These are phyloP conservation scores for Primulina tabacum DNA, from an alignment of 257 asterid species.

Conservation along the genomic window DNA sequence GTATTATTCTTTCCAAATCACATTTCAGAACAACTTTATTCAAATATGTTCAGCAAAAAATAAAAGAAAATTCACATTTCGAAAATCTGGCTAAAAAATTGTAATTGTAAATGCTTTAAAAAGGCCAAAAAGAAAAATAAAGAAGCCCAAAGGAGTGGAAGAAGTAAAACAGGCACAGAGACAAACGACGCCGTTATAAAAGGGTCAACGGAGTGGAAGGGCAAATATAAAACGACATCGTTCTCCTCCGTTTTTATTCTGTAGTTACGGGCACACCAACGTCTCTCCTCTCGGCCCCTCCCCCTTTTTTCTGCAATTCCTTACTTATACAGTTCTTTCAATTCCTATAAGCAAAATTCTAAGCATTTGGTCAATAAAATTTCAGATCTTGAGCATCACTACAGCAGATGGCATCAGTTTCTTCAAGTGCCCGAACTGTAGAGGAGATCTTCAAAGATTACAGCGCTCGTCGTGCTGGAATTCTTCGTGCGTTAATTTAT, in stretches of 20 bases:
- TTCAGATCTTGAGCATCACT: slow-evolving; percentile 33
- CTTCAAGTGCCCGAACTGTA: slow-evolving; percentile 60
- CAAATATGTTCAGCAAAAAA: too few species aligned
- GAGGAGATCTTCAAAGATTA: slow-evolving; percentile 84
- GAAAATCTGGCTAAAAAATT: too few species aligned
- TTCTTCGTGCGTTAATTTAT: slow-evolving; percentile 65
- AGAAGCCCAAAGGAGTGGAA: too few species aligned
- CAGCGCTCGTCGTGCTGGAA: slow-evolving; percentile 67
- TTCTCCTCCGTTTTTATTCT: slow-evolving; percentile 26
- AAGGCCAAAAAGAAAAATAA: too few species aligned
- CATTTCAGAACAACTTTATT: too few species aligned
- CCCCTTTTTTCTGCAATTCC: slow-evolving; percentile 24
- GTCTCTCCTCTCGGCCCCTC: slow-evolving; percentile 9
- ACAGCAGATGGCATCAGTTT: slow-evolving; percentile 49
- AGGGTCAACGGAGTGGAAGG: not conserved
- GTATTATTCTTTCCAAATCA: too few species aligned
- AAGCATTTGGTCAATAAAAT: slow-evolving; percentile 16
- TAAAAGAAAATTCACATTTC: too few species aligned
- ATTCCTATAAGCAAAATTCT: slow-evolving; percentile 33
- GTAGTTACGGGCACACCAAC: slow-evolving; percentile 40
- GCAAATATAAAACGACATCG: slow-evolving; percentile 34
- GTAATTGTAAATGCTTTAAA: too few species aligned
- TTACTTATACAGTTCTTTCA: slow-evolving; percentile 16
- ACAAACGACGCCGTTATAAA: not conserved
- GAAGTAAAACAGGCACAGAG: too few species aligned